Evolutionary conservation across 129 eudicot species (phyloP), one percentile per base, ranked within the genome.

Genomic region (Ambrosia artemisiifolia): DNA sequence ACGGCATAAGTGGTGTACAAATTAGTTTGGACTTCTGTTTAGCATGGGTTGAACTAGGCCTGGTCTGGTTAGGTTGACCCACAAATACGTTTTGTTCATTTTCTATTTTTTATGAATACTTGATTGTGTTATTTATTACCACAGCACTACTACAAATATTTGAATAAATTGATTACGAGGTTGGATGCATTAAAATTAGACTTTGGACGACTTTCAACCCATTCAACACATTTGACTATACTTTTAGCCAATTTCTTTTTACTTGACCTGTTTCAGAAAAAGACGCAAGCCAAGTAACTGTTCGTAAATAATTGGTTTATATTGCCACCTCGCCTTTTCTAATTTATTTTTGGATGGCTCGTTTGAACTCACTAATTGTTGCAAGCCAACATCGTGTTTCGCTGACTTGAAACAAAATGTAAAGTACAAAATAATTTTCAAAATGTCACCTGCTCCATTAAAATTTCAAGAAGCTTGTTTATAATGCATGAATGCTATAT

Each of bases 341-440:
- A 28, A 14, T 74, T 14, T 28, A 12, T 49, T 20, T 74, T 2
- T 49, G 24, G 64, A 28, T 13, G 51, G 9, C 20, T 46, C 60
- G 6, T 62, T 9, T 12, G 35, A 63, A 35, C 19, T 11, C 28
- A 12, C 47, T 72, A 59, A 62, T 47, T 73, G 78, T 63, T 74
- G 54, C 62, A 64, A 36, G 38, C 28, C 5, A n/a, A n/a, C 98
- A 16, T 75, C 0, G 7, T 16, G 59, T 57, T 55, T 3, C 43
- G 13, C 35, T 40, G 55, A 3, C 6, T 17, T 24, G 59, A 63
- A 73, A 73, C 10, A 17, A 18, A 73, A 73, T 38, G 36, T 33
- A 24, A 24, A 64, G 9, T 38, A 51, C 17, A 38, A 19, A 56
- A 24, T 18, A 59, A 6, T 24, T 30, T 50, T 55, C 19, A 19